Percentiles rank a stretch among this genome's conserved stretches.
Conservation (phyloP, 306 rosid species). For the Ormosia semicastrata region DNA sequence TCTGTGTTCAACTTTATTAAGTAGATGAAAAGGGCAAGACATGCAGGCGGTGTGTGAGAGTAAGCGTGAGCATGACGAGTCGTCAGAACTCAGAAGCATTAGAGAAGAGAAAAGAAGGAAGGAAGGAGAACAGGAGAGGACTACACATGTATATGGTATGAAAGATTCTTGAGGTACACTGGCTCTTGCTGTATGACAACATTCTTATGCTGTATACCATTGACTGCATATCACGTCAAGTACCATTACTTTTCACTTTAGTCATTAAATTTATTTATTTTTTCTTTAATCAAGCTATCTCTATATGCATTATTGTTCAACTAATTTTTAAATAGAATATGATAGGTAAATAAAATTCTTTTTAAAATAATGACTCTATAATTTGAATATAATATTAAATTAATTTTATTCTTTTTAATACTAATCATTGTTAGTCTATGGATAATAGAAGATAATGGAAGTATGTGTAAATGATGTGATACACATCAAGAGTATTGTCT, state of each 20-base stretch:
- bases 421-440: background rate
- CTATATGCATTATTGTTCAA: too few relatives aligned
- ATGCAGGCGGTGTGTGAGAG: slow-evolving; percentile 60
- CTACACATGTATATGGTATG: background rate
- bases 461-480: background rate
- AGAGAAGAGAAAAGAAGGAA: background rate
- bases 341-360: too few relatives aligned
- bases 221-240: too few relatives aligned
- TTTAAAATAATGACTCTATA: too few relatives aligned
- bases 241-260: too few relatives aligned
- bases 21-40: slow-evolving; percentile 83
- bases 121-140: background rate
- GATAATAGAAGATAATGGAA: background rate
- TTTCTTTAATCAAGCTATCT: too few relatives aligned
- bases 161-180: background rate
- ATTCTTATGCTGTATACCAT: background rate
- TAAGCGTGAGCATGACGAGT: slow-evolving; percentile 45
- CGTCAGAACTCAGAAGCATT: slow-evolving; percentile 57
- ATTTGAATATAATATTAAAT: too few relatives aligned
- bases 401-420: too few relatives aligned
- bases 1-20: slow-evolving; percentile 40
- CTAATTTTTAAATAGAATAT: too few relatives aligned
- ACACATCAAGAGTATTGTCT: background rate
- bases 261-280: too few relatives aligned
- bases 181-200: background rate